A percentile compares a stretch with the other conserved stretches of the same genome.
Evolutionary conservation across 192 early-diverging fungal genomes (phyloP).

Genomic region (Backusella sp.): DNA sequence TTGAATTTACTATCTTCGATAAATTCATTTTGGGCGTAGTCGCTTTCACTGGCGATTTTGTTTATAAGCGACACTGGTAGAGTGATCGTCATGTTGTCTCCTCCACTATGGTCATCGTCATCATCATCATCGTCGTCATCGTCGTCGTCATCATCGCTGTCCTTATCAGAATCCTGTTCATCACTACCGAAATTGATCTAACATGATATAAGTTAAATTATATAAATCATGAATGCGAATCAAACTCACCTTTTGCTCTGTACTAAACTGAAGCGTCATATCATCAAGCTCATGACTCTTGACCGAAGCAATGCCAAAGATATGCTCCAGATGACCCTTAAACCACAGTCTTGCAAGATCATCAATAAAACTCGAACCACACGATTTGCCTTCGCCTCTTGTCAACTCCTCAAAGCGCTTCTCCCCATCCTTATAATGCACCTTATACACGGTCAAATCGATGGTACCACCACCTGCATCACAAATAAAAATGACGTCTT

Average conservation of each 20-base stretch:
- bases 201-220: not conserved
- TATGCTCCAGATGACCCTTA: not conserved
- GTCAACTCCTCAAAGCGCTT: slow-evolving; percentile 37
- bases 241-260: not conserved
- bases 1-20: slow-evolving; percentile 51
- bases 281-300: not conserved
- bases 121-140: not conserved
- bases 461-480: slow-evolving; percentile 59
- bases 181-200: not conserved
- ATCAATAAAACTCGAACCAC: slow-evolving; percentile 48
- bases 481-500: slow-evolving; percentile 54
- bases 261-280: not conserved
- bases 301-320: not conserved
- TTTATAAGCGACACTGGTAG: slow-evolving; percentile 46
- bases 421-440: slow-evolving; percentile 31
- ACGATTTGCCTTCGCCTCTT: slow-evolving; percentile 46
- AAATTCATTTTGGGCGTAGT: slow-evolving; percentile 42
- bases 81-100: not conserved
- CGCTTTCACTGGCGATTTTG: slow-evolving; percentile 42
- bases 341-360: slow-evolving; percentile 23
- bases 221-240: no score
- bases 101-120: slow-evolving; percentile 13
- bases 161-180: not conserved
- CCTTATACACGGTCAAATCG: slow-evolving; percentile 53
- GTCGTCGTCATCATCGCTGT: not conserved